Percentiles rank a stretch among this genome's conserved stretches.
Conservation (phyloP, 768 basidiomycete species). For the Suillus tomentosus region DNA sequence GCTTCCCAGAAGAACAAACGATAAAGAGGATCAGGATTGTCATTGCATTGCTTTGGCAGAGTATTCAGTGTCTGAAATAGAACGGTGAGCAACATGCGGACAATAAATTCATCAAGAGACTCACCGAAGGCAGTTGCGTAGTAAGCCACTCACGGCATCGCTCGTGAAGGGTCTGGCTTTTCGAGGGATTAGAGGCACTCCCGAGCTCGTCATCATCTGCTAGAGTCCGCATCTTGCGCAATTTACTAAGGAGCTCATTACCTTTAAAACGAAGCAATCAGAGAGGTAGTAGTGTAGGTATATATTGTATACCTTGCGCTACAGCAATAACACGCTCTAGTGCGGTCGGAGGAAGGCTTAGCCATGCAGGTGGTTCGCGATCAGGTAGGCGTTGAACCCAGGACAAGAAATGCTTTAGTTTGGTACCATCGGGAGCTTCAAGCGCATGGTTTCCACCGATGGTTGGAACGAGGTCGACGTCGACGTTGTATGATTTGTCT, state of each 20-base stretch:
- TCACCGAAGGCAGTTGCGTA: constrained; percentile 69
- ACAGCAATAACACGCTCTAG: constrained; percentile 89
- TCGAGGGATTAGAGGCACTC: constrained; percentile 53
- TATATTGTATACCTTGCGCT: constrained; percentile 70
- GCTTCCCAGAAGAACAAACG: constrained; percentile 89
- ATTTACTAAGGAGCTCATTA: constrained; percentile 77
- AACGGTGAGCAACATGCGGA: constrained; percentile 16
- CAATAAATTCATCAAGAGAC: constrained; percentile 23
- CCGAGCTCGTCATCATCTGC: constrained; percentile 76
- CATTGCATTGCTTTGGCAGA: constrained; percentile 62
- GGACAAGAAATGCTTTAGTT: constrained; percentile 84
- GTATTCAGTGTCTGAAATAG: constrained; percentile 58
- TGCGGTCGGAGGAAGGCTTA: constrained; percentile 91
- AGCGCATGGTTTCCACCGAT: constrained; percentile 58
- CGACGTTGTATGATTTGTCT: constrained; percentile 74
- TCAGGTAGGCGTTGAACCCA: constrained; percentile 93
- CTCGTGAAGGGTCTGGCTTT: constrained; percentile 69
- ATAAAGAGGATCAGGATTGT: constrained; percentile 82
- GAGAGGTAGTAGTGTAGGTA: constrained; percentile 12
- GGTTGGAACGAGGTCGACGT: constrained; percentile 84
- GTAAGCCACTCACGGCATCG: constrained; percentile 85
- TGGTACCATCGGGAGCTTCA: constrained; percentile 86
- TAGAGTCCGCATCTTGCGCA: constrained; percentile 91
- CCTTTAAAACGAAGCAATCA: constrained; percentile 44
- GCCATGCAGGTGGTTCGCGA: constrained; percentile 92